Evolutionary conservation across 371 early-diverging fungal species (phyloP).

Genomic region (Chytridiales sp.): DNA sequence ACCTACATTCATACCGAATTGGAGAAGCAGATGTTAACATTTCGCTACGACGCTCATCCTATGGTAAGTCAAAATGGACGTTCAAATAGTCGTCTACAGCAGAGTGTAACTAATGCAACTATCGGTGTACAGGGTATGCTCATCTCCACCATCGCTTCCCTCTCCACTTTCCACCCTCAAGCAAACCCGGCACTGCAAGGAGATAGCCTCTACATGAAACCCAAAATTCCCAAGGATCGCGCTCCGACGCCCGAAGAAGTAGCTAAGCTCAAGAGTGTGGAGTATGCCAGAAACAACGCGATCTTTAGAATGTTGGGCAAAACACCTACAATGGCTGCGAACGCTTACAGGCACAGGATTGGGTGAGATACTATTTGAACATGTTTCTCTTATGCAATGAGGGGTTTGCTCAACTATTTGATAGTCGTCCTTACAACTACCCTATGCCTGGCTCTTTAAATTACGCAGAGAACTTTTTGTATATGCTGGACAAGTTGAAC

Average conservation of each 20-base stretch:
- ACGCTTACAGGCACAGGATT: slow-evolving; percentile 45
- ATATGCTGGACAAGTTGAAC: slow-evolving; percentile 59
- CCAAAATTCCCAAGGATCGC: slow-evolving; percentile 35
- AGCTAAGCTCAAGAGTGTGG: slow-evolving; percentile 14
- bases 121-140: slow-evolving; percentile 25
- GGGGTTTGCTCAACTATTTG: slow-evolving; percentile 19
- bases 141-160: slow-evolving; percentile 49
- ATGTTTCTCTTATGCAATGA: slow-evolving; percentile 16
- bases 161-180: slow-evolving; percentile 62
- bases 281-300: slow-evolving; percentile 48
- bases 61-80: slow-evolving; percentile 47
- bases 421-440: slow-evolving; percentile 49
- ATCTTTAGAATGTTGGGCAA: slow-evolving; percentile 63
- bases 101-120: neutral
- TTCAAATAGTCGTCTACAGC: neutral
- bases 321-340: slow-evolving; percentile 62
- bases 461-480: slow-evolving; percentile 57
- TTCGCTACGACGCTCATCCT: slow-evolving; percentile 66
- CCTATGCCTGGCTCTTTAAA: slow-evolving; percentile 42
- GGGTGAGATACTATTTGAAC: slow-evolving; percentile 21
- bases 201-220: slow-evolving; percentile 48
- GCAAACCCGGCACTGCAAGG: slow-evolving; percentile 58
- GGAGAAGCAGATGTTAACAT: slow-evolving; percentile 53
- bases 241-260: slow-evolving; percentile 20
- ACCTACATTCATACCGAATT: slow-evolving; percentile 57